Evolutionary conservation across 129 eudicot species (phyloP), one percentile per base, ranked within the genome.

Genomic region (Flaveria sonorensis): DNA sequence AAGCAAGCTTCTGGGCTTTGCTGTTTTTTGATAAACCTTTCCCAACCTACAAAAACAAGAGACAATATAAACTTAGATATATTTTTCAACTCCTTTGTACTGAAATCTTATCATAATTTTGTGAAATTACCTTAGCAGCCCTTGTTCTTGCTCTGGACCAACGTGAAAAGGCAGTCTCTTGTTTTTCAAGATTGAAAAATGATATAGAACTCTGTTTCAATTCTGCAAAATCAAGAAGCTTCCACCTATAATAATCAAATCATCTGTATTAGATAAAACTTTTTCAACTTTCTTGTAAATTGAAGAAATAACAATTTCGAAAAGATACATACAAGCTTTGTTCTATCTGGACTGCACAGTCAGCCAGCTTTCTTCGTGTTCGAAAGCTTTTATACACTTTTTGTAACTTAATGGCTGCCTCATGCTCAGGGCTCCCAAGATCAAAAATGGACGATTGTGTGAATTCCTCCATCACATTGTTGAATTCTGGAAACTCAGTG

Each of bases 371-470:
- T 86, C 99, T 62, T 85, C 99, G 84, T 0, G 99, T 95, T 60
- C 99, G 77, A 75, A 91, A 95, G 88, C 99, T 95, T 72, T 95
- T 95, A 86, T 95, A 95, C 28, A 95, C 99, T 83, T 95, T 95
- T 82, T 95, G 99, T 77, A 95, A 81, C 94, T 88, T 95, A 14
- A 89, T 71, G 10, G 99, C 99, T 15, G 99, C 99, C 74, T 91
- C 92, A 46, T 94, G 88, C 77, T 89, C 91, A 10, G 93, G 98
- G 56, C 80, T 89, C 53, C 82, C 85, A 45, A 87, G 77, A 73
- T 82, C 79, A 71, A 81, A 78, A 74, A 83, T 32, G 28, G 84
- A 74, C 20, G 84, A 74, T 74, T 81, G 68, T 71, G 80, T 74
- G 76, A 81, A 75, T 47, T 81, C 84, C 52, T 60, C 63, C 4